A percentile compares a stretch with the other conserved stretches of the same genome.
Conservation (phyloP, 495 filamentous ascomycete genomes). For the Xylaria telfairii region DNA sequence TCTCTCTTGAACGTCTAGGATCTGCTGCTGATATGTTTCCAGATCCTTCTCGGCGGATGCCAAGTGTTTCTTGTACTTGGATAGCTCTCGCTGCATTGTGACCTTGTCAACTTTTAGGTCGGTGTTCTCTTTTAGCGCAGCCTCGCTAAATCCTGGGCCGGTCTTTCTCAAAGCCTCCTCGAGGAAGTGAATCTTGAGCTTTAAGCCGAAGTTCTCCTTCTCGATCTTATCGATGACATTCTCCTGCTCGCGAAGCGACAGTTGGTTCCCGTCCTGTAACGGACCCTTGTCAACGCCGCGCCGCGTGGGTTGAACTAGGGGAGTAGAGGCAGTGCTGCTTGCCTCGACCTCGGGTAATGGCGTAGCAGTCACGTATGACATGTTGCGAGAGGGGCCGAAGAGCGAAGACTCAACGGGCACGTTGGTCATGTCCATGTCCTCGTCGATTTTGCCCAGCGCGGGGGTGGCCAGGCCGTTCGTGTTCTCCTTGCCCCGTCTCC, state of each 20-base stretch:
- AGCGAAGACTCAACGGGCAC: constrained; percentile 69
- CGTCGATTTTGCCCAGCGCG: constrained; percentile 64
- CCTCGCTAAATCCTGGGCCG: constrained; percentile 85
- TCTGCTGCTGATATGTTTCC: constrained; percentile 76
- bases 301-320: constrained; percentile 67
- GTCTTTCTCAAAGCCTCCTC: constrained; percentile 80
- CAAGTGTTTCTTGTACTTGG: constrained; percentile 80
- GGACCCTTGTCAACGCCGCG: constrained; percentile 65
- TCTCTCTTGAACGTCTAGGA: constrained; percentile 79
- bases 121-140: constrained; percentile 89
- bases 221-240: constrained; percentile 94
- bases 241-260: constrained; percentile 92
- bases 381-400: constrained; percentile 65
- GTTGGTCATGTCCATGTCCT: constrained; percentile 71
- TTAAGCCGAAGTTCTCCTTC: constrained; percentile 85
- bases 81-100: constrained; percentile 84
- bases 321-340: constrained; percentile 82
- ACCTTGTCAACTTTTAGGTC: constrained; percentile 90
- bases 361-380: constrained; percentile 56
- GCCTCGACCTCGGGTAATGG: constrained; percentile 72
- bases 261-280: constrained; percentile 80
- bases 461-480: constrained; percentile 68
- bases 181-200: constrained; percentile 81
- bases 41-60: constrained; percentile 78
- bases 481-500: constrained; percentile 62